phyloP scores from a whole-genome alignment of 2,329 filamentous ascomycete genomes.

The Stachybotrys chlorohalonatus region DNA sequence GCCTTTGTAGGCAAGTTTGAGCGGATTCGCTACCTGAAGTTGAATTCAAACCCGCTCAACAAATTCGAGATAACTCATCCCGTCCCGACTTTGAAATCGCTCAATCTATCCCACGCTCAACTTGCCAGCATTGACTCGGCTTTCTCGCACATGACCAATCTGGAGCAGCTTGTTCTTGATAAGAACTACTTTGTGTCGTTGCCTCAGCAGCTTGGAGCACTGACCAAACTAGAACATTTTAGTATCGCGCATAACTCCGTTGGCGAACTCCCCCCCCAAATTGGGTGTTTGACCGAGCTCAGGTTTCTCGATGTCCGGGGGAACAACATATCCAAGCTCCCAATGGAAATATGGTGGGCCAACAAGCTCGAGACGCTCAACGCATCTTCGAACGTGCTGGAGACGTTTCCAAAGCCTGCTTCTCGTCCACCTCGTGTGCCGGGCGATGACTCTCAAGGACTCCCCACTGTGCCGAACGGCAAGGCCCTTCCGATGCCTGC shows the following conservation, averaged over 20 bases:
- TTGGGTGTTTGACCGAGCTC: conserved; percentile 79
- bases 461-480: conserved; percentile 25
- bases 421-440: conserved; percentile 58
- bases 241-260: conserved; percentile 91
- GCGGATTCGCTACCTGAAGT: conserved; percentile 70
- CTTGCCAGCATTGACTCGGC: conserved; percentile 82
- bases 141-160: conserved; percentile 77
- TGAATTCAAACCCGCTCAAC: conserved; percentile 93
- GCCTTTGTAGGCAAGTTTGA: conserved; percentile 85
- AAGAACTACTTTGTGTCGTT: conserved; percentile 93
- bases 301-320: conserved; percentile 80
- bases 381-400: conserved; percentile 87
- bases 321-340: conserved; percentile 85
- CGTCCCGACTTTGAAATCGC: conserved; percentile 71
- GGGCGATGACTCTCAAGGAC: conserved; percentile 33
- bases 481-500: conserved; percentile 30
- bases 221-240: conserved; percentile 79
- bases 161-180: conserved; percentile 83
- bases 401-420: conserved; percentile 80
- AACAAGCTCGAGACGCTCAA: conserved; percentile 86
- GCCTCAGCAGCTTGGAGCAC: conserved; percentile 73
- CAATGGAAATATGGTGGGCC: conserved; percentile 94
- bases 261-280: conserved; percentile 73
- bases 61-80: conserved; percentile 76
- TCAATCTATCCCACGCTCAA: conserved; percentile 89